Percentiles rank a stretch among this genome's conserved stretches.
Evolutionary conservation across 768 basidiomycete species (phyloP).

Genomic region (Calocera cornea): DNA sequence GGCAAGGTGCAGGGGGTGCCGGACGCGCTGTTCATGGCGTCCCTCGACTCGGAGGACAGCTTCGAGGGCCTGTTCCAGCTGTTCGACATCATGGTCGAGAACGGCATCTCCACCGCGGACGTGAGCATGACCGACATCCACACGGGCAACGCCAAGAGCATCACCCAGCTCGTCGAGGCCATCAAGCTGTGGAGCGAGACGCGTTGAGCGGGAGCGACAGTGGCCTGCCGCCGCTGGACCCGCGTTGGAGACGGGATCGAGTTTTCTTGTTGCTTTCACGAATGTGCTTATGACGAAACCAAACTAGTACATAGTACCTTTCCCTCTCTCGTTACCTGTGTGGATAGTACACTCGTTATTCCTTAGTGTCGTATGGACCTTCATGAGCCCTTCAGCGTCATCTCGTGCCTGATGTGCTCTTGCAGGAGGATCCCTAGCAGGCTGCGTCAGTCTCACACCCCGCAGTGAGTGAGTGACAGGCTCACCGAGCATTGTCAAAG

Average conservation of each 20-base stretch:
- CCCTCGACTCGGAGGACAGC: constrained; percentile 52
- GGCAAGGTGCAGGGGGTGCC: constrained; percentile 34
- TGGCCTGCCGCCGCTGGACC: too few species aligned
- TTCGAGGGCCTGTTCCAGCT: constrained; percentile 76
- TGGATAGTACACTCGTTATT: too few species aligned
- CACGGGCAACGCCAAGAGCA: constrained; percentile 66
- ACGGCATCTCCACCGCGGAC: constrained; percentile 76
- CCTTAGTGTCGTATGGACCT: too few species aligned
- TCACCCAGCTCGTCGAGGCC: constrained; percentile 63
- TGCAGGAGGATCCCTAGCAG: not conserved
- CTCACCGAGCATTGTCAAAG: not conserved
- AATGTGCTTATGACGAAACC: too few species aligned
- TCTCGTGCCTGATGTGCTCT: not conserved
- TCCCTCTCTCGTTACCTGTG: too few species aligned
- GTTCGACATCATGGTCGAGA: constrained; percentile 86
- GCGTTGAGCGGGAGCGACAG: constrained; percentile 38
- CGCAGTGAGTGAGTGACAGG: too few species aligned
- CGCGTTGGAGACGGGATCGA: too few species aligned
- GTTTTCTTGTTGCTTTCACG: too few species aligned
- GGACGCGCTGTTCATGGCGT: constrained; percentile 62
- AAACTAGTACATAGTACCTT: too few species aligned
- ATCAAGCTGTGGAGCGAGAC: constrained; percentile 73
- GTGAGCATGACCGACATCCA: constrained; percentile 91
- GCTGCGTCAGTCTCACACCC: not conserved
- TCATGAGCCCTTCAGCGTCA: not conserved